These are phyloP conservation scores for Apiotrichum montevideense DNA, from an alignment of 1,284 basidiomycete species.

Conservation along the genomic window DNA sequence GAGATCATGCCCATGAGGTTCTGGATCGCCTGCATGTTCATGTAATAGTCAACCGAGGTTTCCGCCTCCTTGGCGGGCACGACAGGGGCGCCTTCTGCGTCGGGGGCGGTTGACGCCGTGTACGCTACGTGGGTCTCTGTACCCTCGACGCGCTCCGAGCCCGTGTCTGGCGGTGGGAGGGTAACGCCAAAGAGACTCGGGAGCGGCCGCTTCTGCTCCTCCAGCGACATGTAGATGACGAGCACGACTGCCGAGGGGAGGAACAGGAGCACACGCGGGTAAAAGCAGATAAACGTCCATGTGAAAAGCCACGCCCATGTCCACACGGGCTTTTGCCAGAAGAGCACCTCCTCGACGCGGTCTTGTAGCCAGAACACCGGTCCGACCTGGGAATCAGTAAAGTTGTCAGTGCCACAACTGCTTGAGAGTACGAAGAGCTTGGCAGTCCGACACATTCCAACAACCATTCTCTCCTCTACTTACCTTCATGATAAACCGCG, in stretches of 20 bases:
- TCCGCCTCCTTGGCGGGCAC: constrained; percentile 42
- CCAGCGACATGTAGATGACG: constrained; percentile 36
- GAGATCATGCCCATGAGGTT: constrained; percentile 44
- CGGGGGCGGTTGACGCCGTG: constrained; percentile 15
- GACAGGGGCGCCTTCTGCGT: constrained; percentile 23
- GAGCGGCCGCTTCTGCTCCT: constrained; percentile 32
- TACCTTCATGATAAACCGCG: constrained; percentile 44
- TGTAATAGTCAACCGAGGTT: constrained; percentile 44
- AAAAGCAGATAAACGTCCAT: constrained; percentile 47
- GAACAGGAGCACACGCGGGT: constrained; percentile 42
- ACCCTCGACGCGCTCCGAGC: constrained; percentile 4
- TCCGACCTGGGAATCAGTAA: constrained; percentile 31
- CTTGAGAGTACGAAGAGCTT: too few relatives aligned
- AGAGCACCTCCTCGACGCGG: constrained; percentile 45
- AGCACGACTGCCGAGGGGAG: constrained; percentile 37
- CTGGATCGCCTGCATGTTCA: constrained; percentile 49
- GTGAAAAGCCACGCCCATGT: constrained; percentile 43
- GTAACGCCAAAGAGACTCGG: constrained; percentile 35
- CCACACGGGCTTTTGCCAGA: constrained; percentile 46
- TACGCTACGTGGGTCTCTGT: neutral
- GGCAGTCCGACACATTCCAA: too few relatives aligned
- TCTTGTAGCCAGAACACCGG: constrained; percentile 47
- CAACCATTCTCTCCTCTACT: constrained; percentile 1
- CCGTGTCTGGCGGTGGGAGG: neutral
- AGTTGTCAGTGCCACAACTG: too few relatives aligned